A percentile compares a stretch with the other conserved stretches of the same genome.
Conservation (phyloP, 352 stramenopile genomes). For the Aphanomyces astaci region DNA sequence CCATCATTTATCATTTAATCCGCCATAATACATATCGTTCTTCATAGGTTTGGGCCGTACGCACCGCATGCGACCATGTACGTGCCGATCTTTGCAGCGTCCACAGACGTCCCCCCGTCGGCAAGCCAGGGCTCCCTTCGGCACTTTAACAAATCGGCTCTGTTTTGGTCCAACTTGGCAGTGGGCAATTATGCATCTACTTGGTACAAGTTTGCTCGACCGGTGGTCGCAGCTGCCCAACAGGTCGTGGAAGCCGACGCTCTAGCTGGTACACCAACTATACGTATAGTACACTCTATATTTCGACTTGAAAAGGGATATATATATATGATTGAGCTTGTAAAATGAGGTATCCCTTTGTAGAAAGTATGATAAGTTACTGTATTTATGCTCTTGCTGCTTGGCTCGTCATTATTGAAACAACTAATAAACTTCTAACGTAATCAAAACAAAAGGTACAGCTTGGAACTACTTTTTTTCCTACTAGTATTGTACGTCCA, state of each 20-base stretch:
- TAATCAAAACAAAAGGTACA: too few relatives aligned
- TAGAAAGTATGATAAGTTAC: too few relatives aligned
- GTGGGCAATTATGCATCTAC: conserved; percentile 75
- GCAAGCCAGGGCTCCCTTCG: conserved; percentile 53
- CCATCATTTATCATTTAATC: not conserved
- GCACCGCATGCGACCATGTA: conserved; percentile 82
- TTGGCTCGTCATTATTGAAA: too few relatives aligned
- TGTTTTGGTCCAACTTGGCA: conserved; percentile 70
- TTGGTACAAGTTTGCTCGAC: conserved; percentile 62
- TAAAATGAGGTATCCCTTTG: too few relatives aligned
- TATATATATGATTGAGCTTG: too few relatives aligned
- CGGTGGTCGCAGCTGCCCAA: conserved; percentile 49
- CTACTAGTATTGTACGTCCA: too few relatives aligned
- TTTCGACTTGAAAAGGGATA: too few relatives aligned
- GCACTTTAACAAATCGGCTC: conserved; percentile 46
- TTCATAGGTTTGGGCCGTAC: conserved; percentile 73
- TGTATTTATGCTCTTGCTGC: too few relatives aligned
- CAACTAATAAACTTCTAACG: too few relatives aligned
- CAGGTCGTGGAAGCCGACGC: conserved; percentile 36
- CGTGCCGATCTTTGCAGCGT: conserved; percentile 79
- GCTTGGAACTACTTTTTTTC: too few relatives aligned
- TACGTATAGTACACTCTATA: too few relatives aligned
- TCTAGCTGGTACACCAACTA: not conserved
- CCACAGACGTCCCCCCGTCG: conserved; percentile 38
- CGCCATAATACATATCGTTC: not conserved